Base-by-base conservation (phyloP, 225 moss, liverwort and hornwort genomes). In the Physcomitrium patens region DNA sequence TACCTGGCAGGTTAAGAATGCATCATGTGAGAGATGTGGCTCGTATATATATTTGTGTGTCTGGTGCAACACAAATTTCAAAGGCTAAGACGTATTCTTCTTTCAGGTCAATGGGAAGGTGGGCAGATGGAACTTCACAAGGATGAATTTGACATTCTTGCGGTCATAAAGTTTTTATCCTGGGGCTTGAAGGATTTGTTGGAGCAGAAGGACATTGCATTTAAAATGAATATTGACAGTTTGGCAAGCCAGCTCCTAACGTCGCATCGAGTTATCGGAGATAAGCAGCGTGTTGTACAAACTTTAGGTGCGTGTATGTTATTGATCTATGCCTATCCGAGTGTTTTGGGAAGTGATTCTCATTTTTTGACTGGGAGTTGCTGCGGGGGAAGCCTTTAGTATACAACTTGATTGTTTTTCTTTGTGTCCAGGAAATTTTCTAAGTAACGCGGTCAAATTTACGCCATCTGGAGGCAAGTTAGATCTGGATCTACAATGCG, bases 101-200 rank as follows among this genome's bases (percentile, higher is more conserved):
- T 56, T 75, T 79, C 82, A 93, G 92, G 87, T 62, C 88, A 93
- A 81, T 93, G 90, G 92, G 92, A 93, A 81, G 89, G 84, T n/a
- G 92, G 92, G 43, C 79, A 82, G 28, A 91, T 93, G 89, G 90
- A 90, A 65, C 73, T 93, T 57, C 89, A 86, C 23, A 89, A 75
- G 22, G 90, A 90, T 10, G 92, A 93, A 77, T 93, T 93, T 48
- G 88, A 90, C 27, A 85, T 93, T 12, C 83, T 93, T 46, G 90
- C 86, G 6, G 87, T 93, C 22, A 84, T 93, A 20, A 93, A 81
- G 69, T 93, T 93, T 51, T 67, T 93, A 55, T 83, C 92, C 1
- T 93, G 92, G 92, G 92, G 92, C 3, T 27, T 93, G 26, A 93
- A 87, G 67, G 92, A 93, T 7, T 43, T 93, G n/a, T 63, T 93